Percentiles rank a stretch among this genome's conserved stretches.
Evolutionary conservation across 2,329 filamentous ascomycete genomes (phyloP).

Genomic region (Colletotrichum sp.): DNA sequence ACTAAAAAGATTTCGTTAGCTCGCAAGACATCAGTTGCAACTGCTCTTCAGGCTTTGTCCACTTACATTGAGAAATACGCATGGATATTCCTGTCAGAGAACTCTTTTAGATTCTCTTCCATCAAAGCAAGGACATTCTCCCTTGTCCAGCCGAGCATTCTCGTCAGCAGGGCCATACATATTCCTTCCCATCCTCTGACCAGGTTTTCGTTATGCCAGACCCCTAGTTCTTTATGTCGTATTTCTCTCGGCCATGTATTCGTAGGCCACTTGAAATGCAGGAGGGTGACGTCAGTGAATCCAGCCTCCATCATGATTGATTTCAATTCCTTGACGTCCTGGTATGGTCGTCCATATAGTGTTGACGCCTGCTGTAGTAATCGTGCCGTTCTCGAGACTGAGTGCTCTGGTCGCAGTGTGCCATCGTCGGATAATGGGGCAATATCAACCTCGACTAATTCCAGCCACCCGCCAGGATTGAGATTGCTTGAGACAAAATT

Average conservation of each 20-base stretch:
- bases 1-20: background rate
- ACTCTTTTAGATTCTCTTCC: constrained; percentile 26
- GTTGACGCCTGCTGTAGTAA: constrained; percentile 33
- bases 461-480: constrained; percentile 37
- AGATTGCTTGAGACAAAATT: background rate
- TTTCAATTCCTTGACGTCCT: constrained; percentile 31
- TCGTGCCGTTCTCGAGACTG: constrained; percentile 32
- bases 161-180: constrained; percentile 29
- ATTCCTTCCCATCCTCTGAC: constrained; percentile 27
- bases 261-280: constrained; percentile 53
- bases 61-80: constrained; percentile 13
- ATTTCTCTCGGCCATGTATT: constrained; percentile 57
- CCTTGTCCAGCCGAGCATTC: constrained; percentile 27
- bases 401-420: constrained; percentile 29
- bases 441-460: constrained; percentile 46
- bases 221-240: constrained; percentile 55
- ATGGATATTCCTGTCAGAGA: constrained; percentile 29
- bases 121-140: constrained; percentile 27
- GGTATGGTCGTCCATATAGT: constrained; percentile 31
- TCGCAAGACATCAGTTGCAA: background rate
- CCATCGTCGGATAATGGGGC: constrained; percentile 45
- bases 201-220: constrained; percentile 24
- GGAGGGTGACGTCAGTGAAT: constrained; percentile 56
- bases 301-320: constrained; percentile 53
- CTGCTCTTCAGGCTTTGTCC: background rate